phyloP scores from a whole-genome alignment of 2,329 filamentous ascomycete species.

The Botrytis pseudocinerea region DNA sequence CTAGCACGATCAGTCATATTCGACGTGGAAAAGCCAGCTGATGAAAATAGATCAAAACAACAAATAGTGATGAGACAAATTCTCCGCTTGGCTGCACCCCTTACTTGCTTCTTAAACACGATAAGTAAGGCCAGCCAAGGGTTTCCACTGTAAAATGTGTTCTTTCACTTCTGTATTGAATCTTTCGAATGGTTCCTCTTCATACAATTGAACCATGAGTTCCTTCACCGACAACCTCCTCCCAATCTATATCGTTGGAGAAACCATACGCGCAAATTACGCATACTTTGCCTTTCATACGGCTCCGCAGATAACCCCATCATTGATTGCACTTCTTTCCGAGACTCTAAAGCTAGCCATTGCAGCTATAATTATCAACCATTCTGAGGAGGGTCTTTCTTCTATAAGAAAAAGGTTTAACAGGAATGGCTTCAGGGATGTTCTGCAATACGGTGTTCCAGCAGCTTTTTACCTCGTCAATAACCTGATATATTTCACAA shows the following conservation, averaged over 20 bases:
- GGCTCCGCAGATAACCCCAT: constrained; percentile 29
- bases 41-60: not conserved
- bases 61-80: constrained; percentile 10
- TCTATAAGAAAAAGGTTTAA: constrained; percentile 7
- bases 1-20: not conserved
- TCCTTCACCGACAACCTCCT: constrained; percentile 20
- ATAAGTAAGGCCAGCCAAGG: not conserved
- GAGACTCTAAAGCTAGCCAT: constrained; percentile 31
- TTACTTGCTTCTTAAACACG: constrained; percentile 2
- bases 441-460: constrained; percentile 30
- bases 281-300: constrained; percentile 33
- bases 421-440: constrained; percentile 21
- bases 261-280: constrained; percentile 33
- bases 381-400: constrained; percentile 19
- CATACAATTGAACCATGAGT: not conserved
- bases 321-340: constrained; percentile 29
- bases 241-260: constrained; percentile 23
- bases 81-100: not conserved
- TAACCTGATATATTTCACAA: constrained; percentile 34
- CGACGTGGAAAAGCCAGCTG: not conserved
- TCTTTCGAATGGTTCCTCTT: not conserved
- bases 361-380: constrained; percentile 26
- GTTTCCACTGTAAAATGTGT: not conserved
- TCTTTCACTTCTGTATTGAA: not conserved
- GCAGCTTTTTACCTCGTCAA: constrained; percentile 32